Conservation (phyloP, 2,329 filamentous ascomycete genomes). For the Colletotrichum sp. region DNA sequence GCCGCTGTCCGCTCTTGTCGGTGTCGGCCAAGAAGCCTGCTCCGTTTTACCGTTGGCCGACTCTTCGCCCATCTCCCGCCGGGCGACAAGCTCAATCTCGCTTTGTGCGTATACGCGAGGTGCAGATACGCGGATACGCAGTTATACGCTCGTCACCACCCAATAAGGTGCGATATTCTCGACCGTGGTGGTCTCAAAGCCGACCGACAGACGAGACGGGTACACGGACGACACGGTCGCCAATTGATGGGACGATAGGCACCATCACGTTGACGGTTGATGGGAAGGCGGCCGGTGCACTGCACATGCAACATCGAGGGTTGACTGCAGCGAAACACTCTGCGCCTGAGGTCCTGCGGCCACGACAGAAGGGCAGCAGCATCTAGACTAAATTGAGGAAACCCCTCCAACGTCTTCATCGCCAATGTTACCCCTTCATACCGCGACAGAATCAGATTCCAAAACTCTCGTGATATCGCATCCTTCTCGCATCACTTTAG, state of each 20-base stretch:
- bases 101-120: neutral
- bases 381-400: neutral
- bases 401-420: neutral
- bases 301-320: neutral
- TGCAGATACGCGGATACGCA: slow-evolving; percentile 5
- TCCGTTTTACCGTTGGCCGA: neutral
- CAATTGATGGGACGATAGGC: neutral
- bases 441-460: neutral
- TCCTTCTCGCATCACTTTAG: neutral
- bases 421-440: neutral
- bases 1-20: neutral
- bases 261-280: neutral
- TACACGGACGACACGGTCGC: slow-evolving; percentile 5
- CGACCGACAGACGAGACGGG: neutral
- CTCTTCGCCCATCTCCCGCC: neutral
- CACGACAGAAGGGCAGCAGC: neutral
- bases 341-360: slow-evolving; percentile 6
- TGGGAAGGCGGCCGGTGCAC: neutral
- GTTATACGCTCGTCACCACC: neutral
- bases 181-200: neutral
- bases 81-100: neutral
- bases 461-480: neutral
- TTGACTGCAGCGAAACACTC: slow-evolving; percentile 8
- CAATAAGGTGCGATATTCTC: neutral
- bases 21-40: neutral